Base-by-base conservation (phyloP, 108 stramenopile species). In the Nitzschia sp. region DNA sequence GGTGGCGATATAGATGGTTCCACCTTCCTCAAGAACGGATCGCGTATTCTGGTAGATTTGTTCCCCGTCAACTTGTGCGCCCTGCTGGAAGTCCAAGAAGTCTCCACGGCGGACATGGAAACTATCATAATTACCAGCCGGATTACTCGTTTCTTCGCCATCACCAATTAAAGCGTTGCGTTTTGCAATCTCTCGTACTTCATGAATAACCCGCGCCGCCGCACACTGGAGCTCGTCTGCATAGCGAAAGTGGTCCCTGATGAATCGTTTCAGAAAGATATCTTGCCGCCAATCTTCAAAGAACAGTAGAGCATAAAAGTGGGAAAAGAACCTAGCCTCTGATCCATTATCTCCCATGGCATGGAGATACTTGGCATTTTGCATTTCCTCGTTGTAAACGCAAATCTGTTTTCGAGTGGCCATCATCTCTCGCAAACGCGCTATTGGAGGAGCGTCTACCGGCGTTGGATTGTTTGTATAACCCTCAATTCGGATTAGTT, bases 141-240 rank as follows among this genome's bases (percentile, higher is more conserved):
- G 49, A 19, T 51, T 51, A 51, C 49, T 23, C 11, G 13, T 51
- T 6, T 63, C 61, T 2, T 58, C 33, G 55, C 54, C 65, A 67
- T 42, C 68, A 45, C 76, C 46, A 53, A 55, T 18, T 46, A 46
- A 26, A 69, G 35, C 53, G 45, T 28, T 46, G 2, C 69, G 71
- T 9, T 73, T 66, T 19, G 83, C 78, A 27, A 67, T 49, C 15
- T 51, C 19, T 58, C 88, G 76, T 36, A 93, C 27, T 3, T 77
- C 78, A 21, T 78, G 34, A 0, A 91, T 86, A n/a, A 94, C 76
- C 53, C 92, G 59, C 19, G 88, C 93, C 0, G 90, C 90, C 11
- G 93, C 85, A 70, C 93, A 94, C 72, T 91, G 79, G 19, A 94
- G 78, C 38, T 88, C 90, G 61, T 94, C 90, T 23, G 78, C 76